phyloP scores from a whole-genome alignment of 75 land plant genomes.

The Selaginella moellendorffii region DNA sequence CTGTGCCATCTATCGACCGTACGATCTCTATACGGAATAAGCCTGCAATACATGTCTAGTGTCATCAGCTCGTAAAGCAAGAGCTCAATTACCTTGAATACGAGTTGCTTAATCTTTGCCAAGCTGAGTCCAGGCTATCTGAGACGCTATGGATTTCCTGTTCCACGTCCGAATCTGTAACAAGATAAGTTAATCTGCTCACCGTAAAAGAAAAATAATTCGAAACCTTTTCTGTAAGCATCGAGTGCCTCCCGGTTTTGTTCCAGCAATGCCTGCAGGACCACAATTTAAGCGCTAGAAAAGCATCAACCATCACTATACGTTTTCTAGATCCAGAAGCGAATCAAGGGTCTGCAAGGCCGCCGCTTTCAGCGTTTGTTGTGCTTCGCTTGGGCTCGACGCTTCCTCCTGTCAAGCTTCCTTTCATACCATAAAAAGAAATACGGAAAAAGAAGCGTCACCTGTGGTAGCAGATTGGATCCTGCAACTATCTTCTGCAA shows the following conservation, averaged over 20 bases:
- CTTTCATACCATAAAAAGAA: background rate
- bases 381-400: background rate
- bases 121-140: background rate
- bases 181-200: background rate
- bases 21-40: constrained; percentile 58
- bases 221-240: background rate
- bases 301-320: too few species aligned
- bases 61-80: background rate
- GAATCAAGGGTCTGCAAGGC: background rate
- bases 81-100: background rate
- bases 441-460: background rate
- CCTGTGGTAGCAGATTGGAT: background rate
- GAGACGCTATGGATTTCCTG: background rate
- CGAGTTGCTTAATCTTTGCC: background rate
- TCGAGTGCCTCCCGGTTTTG: background rate
- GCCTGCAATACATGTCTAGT: constrained; percentile 27
- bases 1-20: constrained; percentile 93
- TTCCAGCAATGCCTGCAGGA: background rate
- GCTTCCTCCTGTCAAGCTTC: background rate
- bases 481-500: background rate
- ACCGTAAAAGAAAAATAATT: background rate
- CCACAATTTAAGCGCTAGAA: background rate
- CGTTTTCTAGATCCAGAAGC: background rate
- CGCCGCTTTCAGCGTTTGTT: background rate
- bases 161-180: background rate